Base-by-base conservation (phyloP, 2,329 filamentous ascomycete species). In the Stromatinia cepivora region DNA sequence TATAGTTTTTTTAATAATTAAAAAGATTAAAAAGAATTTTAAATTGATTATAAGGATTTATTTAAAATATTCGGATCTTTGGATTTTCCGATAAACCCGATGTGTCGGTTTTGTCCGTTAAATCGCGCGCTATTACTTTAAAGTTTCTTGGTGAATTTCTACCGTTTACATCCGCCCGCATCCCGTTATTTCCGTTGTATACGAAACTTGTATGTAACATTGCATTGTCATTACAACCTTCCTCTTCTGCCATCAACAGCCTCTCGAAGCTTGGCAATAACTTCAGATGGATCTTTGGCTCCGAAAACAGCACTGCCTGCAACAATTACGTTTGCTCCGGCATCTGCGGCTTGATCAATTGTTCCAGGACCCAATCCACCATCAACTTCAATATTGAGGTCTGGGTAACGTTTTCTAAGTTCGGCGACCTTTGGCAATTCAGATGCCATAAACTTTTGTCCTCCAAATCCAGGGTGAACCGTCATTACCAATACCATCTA, bases 401-500 rank as follows among this genome's bases (percentile, higher is more conserved):
- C 87, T 3, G 95, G 94, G 79, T 98, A 99, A 77, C 87, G 88
- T 78, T 90, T 83, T 71, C 95, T 88, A 75, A 99, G 84, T 52
- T 90, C 93, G 74, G 90, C 82, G 34, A 99, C 95, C 83, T 99
- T 99, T 78, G 94, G 93, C 74, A 99, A 87, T 82, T 97, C 93
- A 9, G 92, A 92, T 17, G 93, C 89, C 93, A 98, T 98, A 85
- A 99, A 99, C 79, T 97, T 97, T 79, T 99, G 95, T 9, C 95
- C 95, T 72, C 95, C 95, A 78, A 99, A 99, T 58, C 95, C 95
- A 57, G 95, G 95, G 81, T 99, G 88, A 56, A 99, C 95, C 1
- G 95, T 99, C 95, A 99, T 99, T 71, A 99, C 87, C 25, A 99
- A 88, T 50, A 97, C 93, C 95, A 99, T 99, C 94, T 97, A 25